Evolutionary conservation across 768 basidiomycete species (phyloP).

Genomic region (Vararia minispora): DNA sequence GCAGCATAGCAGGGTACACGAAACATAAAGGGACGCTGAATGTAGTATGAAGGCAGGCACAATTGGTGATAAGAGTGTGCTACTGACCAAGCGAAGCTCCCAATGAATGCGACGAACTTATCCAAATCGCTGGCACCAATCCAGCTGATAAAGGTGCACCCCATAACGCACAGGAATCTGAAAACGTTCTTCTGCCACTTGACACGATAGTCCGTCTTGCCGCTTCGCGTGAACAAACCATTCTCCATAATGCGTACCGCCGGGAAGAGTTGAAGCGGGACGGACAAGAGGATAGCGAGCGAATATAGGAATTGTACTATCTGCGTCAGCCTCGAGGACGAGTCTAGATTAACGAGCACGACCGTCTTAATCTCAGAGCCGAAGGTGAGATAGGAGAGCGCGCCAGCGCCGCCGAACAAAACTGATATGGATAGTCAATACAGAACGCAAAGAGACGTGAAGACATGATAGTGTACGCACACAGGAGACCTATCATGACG

Average conservation of each 20-base stretch:
- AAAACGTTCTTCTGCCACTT: slow-evolving; percentile 98
- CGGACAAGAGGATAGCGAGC: slow-evolving; percentile 85
- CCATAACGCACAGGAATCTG: slow-evolving; percentile 59
- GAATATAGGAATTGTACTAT: slow-evolving; percentile 84
- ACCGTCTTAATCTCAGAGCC: slow-evolving; percentile 85
- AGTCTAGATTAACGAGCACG: slow-evolving; percentile 87
- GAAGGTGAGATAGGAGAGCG: slow-evolving; percentile 80
- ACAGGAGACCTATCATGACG: slow-evolving; percentile 79
- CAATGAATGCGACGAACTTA: slow-evolving; percentile 91
- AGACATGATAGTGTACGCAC: slow-evolving; percentile 27
- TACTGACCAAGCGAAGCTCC: slow-evolving; percentile 85
- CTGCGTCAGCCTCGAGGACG: slow-evolving; percentile 78
- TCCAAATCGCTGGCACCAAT: slow-evolving; percentile 81
- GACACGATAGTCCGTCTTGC: slow-evolving; percentile 68
- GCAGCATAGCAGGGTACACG: slow-evolving; percentile 88
- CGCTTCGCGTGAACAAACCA: slow-evolving; percentile 79
- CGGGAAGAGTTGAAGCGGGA: slow-evolving; percentile 94
- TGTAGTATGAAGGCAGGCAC: too few relatives aligned
- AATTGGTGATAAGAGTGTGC: too few relatives aligned
- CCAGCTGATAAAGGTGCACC: slow-evolving; percentile 78
- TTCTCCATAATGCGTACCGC: slow-evolving; percentile 97
- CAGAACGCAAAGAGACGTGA: neutral
- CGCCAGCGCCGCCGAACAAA: slow-evolving; percentile 82
- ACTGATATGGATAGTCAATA: slow-evolving; percentile 26
- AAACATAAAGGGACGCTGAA: slow-evolving; percentile 84